A percentile compares a stretch with the other conserved stretches of the same genome.
phyloP scores from a whole-genome alignment of 2,329 filamentous ascomycete genomes.

The Davidsoniella eucalypti region DNA sequence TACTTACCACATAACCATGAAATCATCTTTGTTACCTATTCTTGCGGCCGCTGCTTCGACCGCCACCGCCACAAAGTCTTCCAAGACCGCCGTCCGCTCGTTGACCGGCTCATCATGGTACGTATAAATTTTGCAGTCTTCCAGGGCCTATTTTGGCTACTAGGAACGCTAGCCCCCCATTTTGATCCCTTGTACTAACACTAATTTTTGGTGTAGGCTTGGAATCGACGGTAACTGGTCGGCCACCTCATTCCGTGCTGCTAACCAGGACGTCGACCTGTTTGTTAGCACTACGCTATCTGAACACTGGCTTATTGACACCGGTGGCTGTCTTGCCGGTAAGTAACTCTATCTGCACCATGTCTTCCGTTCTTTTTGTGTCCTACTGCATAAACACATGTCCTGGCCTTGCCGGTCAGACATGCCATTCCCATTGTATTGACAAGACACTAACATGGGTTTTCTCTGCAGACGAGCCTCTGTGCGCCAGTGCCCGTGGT shows the following conservation, averaged over 20 bases:
- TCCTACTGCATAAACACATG: neutral
- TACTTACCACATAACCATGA: conserved; percentile 4
- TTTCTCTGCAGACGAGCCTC: conserved; percentile 24
- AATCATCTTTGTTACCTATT: neutral
- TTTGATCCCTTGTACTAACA: neutral
- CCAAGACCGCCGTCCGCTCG: conserved; percentile 3
- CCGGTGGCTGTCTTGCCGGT: conserved; percentile 37
- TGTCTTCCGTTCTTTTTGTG: neutral
- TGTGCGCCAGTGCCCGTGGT: conserved; percentile 41
- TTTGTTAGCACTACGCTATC: conserved; percentile 50
- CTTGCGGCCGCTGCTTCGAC: conserved; percentile 1
- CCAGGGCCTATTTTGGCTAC: too few relatives aligned
- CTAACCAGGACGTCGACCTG: conserved; percentile 26
- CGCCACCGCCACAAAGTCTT: neutral
- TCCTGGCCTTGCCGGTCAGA: too few relatives aligned
- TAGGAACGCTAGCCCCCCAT: neutral
- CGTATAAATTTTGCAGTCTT: neutral
- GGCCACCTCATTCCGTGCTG: conserved; percentile 44
- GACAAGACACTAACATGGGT: neutral
- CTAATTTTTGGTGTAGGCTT: conserved; percentile 26
- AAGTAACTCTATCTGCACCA: conserved; percentile 17
- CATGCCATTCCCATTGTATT: too few relatives aligned
- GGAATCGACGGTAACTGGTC: conserved; percentile 59
- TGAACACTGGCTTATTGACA: conserved; percentile 52
- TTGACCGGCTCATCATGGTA: conserved; percentile 11